Percentiles rank a stretch among this genome's conserved stretches.
phyloP scores from a whole-genome alignment of 768 basidiomycete species.

The Tricholoma sp. region DNA sequence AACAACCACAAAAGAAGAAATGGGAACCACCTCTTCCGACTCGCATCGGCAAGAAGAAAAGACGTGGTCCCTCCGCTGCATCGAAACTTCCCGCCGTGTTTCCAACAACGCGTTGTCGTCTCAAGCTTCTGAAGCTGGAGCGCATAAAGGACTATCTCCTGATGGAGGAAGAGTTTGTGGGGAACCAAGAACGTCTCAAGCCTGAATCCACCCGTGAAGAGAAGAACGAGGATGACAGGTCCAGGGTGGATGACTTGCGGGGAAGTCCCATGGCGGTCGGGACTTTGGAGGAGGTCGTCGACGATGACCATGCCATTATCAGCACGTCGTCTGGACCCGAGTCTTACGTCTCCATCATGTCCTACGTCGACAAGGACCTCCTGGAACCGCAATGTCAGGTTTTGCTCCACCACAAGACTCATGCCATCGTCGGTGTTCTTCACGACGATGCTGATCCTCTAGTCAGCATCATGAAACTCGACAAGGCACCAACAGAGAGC shows the following conservation, averaged over 20 bases:
- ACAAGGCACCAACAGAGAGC: constrained; percentile 98
- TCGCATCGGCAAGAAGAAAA: constrained; percentile 95
- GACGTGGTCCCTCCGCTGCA: constrained; percentile 85
- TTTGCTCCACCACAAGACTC: constrained; percentile 92
- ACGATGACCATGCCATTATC: constrained; percentile 99
- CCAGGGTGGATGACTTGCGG: constrained; percentile 88
- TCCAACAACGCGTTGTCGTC: constrained; percentile 92
- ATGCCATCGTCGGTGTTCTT: constrained; percentile 91
- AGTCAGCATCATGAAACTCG: constrained; percentile 97
- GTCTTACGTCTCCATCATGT: constrained; percentile 96
- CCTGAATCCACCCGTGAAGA: constrained; percentile 87
- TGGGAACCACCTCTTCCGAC: constrained; percentile 99
- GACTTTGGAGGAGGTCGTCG: constrained; percentile 95
- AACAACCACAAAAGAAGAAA: constrained; percentile 70
- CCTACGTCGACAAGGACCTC: constrained; percentile 96
- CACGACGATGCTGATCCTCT: constrained; percentile 94
- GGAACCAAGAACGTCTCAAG: constrained; percentile 87
- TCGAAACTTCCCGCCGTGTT: constrained; percentile 90
- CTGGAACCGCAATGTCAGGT: constrained; percentile 96
- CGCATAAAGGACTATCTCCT: constrained; percentile 97
- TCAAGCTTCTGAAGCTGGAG: constrained; percentile 94
- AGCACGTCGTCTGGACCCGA: constrained; percentile 93
- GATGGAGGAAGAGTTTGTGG: constrained; percentile 91
- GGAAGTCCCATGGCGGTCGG: constrained; percentile 99
- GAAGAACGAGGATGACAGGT: constrained; percentile 93